Evolutionary conservation across 73 alveolate species (phyloP).

Genomic region (Symbiodinium natans): DNA sequence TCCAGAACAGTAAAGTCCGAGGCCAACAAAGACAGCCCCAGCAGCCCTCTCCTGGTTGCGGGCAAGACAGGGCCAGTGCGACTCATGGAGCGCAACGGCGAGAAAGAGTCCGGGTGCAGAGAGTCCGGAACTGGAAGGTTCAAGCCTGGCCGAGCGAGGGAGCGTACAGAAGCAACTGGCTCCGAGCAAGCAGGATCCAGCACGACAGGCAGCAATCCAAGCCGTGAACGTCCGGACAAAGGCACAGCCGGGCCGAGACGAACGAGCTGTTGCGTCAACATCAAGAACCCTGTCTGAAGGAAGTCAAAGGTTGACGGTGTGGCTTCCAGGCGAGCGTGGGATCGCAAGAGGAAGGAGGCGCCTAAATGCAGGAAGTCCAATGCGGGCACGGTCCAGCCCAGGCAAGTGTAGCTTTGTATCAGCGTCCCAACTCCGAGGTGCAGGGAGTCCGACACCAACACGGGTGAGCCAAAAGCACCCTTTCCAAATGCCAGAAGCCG

Average conservation of each 20-base stretch:
- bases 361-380: slow-evolving; percentile 19
- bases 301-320: background rate
- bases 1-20: slow-evolving; percentile 1
- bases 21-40: background rate
- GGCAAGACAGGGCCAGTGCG: background rate
- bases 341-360: background rate
- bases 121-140: background rate
- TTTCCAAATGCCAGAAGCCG: background rate
- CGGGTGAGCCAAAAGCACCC: background rate
- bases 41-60: background rate
- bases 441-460: background rate
- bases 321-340: background rate
- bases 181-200: slow-evolving; percentile 9
- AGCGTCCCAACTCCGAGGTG: slow-evolving; percentile 9
- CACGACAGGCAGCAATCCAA: background rate
- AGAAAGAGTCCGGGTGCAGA: background rate
- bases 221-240: background rate
- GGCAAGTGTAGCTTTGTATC: background rate
- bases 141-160: background rate
- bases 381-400: background rate
- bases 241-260: background rate
- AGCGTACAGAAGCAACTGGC: background rate
- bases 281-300: background rate
- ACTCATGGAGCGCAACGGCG: background rate
- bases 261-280: background rate